phyloP scores from a whole-genome alignment of 2,329 filamentous ascomycete species.

The Cladophialophora psammophila region DNA sequence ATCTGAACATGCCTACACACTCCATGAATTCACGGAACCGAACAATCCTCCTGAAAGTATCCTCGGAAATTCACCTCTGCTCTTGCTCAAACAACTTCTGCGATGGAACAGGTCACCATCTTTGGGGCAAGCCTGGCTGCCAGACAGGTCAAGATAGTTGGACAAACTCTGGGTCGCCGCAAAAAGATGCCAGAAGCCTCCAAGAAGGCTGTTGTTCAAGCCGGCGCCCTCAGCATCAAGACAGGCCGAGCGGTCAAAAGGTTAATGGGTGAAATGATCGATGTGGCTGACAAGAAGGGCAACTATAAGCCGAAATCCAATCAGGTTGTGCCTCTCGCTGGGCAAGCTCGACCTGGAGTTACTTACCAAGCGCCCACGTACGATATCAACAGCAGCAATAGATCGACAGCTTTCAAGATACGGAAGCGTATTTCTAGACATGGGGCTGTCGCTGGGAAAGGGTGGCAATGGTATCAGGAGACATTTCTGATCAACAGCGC shows the following conservation, averaged over 20 bases:
- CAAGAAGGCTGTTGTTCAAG: conserved; percentile 20
- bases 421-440: too few relatives aligned
- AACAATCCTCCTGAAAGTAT: conserved; percentile 1
- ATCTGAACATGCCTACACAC: not conserved
- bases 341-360: too few relatives aligned
- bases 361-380: too few relatives aligned
- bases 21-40: conserved; percentile 13
- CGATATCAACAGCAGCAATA: too few relatives aligned
- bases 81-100: conserved; percentile 19
- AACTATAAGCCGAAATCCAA: conserved; percentile 15
- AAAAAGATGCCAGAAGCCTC: conserved; percentile 21
- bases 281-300: conserved; percentile 24
- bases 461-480: too few relatives aligned
- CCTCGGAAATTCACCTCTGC: conserved; percentile 21
- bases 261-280: conserved; percentile 24
- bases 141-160: conserved; percentile 20
- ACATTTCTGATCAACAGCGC: too few relatives aligned
- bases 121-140: conserved; percentile 16
- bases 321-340: too few relatives aligned
- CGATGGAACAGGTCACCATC: conserved; percentile 23
- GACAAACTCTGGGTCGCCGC: conserved; percentile 20
- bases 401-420: too few relatives aligned
- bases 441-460: too few relatives aligned
- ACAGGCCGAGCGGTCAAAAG: conserved; percentile 19
- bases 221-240: conserved; percentile 19